Conservation (phyloP, 768 basidiomycete genomes). For the Amanita jacksonii region DNA sequence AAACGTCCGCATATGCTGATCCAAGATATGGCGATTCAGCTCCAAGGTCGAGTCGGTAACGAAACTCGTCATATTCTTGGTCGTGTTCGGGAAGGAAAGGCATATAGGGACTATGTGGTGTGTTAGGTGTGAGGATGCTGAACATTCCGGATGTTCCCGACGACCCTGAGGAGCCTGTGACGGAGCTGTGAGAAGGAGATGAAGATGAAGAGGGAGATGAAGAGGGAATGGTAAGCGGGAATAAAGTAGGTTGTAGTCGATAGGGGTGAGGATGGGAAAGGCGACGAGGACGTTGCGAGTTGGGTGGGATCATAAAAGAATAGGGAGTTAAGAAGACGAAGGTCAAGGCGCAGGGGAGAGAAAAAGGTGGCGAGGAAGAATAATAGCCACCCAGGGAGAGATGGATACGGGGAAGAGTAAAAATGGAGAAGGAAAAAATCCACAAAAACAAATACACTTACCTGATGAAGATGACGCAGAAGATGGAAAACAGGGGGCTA, state of each 20-base stretch:
- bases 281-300: background rate
- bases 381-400: too few relatives aligned
- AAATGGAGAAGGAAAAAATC: too few relatives aligned
- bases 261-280: constrained; percentile 4
- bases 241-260: constrained; percentile 1
- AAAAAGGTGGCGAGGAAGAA: too few relatives aligned
- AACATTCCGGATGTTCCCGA: background rate
- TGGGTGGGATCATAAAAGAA: background rate
- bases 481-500: too few relatives aligned
- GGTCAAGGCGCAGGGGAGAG: too few relatives aligned
- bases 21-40: constrained; percentile 1
- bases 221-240: background rate
- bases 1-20: background rate
- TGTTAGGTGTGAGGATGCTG: background rate
- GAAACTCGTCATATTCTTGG: constrained; percentile 3
- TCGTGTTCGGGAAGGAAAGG: background rate
- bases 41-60: constrained; percentile 3
- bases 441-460: too few relatives aligned
- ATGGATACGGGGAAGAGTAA: too few relatives aligned
- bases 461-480: background rate
- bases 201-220: too few relatives aligned
- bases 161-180: background rate
- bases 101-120: background rate
- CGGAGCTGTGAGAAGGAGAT: too few relatives aligned
- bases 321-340: too few relatives aligned